phyloP scores from a whole-genome alignment of 352 stramenopile species.

The Phytophthora ohioensis region DNA sequence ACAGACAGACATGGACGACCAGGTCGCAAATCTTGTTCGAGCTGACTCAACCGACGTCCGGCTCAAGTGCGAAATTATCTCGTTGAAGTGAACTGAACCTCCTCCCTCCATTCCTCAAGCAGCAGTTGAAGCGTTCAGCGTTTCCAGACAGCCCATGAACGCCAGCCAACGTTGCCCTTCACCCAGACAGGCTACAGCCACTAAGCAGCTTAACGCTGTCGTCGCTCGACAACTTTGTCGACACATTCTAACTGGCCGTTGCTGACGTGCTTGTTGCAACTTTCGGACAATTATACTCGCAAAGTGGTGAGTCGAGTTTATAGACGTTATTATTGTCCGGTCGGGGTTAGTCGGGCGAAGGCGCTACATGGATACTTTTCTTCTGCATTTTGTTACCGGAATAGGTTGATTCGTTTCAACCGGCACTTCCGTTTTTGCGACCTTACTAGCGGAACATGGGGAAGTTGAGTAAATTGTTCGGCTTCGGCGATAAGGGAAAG shows the following conservation, averaged over 20 bases:
- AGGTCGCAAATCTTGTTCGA: slow-evolving; percentile 21
- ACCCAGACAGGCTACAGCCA: too few species aligned
- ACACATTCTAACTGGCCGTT: too few species aligned
- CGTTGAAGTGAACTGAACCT: not conserved
- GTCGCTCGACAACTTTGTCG: not conserved
- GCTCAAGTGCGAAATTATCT: slow-evolving; percentile 16
- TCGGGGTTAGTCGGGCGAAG: too few species aligned
- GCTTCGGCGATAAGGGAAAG: slow-evolving; percentile 70
- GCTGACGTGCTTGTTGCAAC: too few species aligned
- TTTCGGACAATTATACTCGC: not conserved
- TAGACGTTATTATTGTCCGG: not conserved
- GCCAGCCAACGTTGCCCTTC: not conserved
- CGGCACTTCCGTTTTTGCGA: slow-evolving; percentile 18
- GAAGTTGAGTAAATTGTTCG: slow-evolving; percentile 57
- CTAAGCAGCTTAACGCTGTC: too few species aligned
- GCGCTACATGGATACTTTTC: too few species aligned
- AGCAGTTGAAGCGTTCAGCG: not conserved
- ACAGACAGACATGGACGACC: slow-evolving; percentile 1
- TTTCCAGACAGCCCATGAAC: slow-evolving; percentile 3
- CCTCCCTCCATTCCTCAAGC: not conserved
- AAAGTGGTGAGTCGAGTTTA: not conserved
- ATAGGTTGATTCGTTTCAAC: not conserved
- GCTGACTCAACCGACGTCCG: slow-evolving; percentile 30
- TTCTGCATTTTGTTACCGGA: not conserved
- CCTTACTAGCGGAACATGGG: slow-evolving; percentile 48